Conservation (phyloP, 164 flowering plant species). For the Macadamia tetraphylla region DNA sequence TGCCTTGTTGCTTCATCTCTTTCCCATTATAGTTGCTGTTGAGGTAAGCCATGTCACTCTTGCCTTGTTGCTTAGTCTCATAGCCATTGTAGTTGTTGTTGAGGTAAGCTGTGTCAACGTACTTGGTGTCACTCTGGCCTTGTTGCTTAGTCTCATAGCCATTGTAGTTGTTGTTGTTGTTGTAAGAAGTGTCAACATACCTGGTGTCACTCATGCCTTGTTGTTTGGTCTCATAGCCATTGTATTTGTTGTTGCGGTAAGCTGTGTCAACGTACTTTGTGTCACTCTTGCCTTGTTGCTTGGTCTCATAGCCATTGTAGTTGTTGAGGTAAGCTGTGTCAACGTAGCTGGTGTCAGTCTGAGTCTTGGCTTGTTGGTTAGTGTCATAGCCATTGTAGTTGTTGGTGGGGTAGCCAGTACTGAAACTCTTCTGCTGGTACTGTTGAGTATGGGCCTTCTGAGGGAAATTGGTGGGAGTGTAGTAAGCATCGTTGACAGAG, state of each 20-base stretch:
- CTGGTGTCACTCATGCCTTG: constrained; percentile 7
- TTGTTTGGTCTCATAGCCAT: constrained; percentile 1
- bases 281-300: constrained; percentile 42
- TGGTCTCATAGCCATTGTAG: constrained; percentile 1
- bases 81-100: constrained; percentile 7
- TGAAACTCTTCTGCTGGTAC: constrained; percentile 2
- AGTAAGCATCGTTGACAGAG: constrained; percentile 1
- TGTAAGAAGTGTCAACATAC: neutral
- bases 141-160: neutral
- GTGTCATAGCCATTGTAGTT: constrained; percentile 11
- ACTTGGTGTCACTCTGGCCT: neutral
- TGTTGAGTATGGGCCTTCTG: constrained; percentile 8
- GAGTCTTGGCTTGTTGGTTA: constrained; percentile 2
- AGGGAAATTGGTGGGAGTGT: constrained; percentile 1
- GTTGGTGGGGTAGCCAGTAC: constrained; percentile 6
- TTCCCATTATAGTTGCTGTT: constrained; percentile 5
- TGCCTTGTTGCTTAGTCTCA: constrained; percentile 19
- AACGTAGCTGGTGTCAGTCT: neutral
- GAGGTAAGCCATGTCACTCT: neutral
- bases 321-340: neutral
- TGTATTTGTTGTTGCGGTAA: neutral
- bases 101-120: neutral
- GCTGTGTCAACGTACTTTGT: constrained; percentile 30
- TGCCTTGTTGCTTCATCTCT: constrained; percentile 20
- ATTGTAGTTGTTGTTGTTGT: neutral